Conservation (phyloP, 2,329 filamentous ascomycete genomes). For the Ramularia endophylla region DNA sequence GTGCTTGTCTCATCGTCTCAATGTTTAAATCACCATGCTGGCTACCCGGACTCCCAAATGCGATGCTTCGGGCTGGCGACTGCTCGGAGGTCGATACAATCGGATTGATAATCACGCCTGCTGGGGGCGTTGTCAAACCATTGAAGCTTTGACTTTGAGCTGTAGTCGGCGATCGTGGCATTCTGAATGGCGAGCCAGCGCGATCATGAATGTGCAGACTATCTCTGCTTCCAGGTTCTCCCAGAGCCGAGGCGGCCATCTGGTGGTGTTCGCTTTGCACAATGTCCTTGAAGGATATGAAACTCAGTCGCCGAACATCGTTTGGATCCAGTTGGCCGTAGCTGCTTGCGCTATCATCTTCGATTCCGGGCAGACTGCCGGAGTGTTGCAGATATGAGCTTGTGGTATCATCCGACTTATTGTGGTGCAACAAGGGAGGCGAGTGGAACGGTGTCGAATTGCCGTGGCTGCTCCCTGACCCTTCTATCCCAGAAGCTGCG, state of each 20-base stretch:
- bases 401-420: constrained; percentile 18
- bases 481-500: constrained; percentile 55
- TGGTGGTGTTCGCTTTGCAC: constrained; percentile 70
- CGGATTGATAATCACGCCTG: constrained; percentile 41
- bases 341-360: constrained; percentile 61
- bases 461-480: constrained; percentile 23
- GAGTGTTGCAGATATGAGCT: constrained; percentile 81
- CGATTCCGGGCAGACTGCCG: constrained; percentile 60
- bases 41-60: constrained; percentile 12
- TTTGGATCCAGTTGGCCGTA: constrained; percentile 71
- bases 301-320: constrained; percentile 79
- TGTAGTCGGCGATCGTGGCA: constrained; percentile 46
- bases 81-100: constrained; percentile 12
- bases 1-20: constrained; percentile 88
- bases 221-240: constrained; percentile 59
- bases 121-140: constrained; percentile 32
- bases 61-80: constrained; percentile 14
- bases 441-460: constrained; percentile 23
- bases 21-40: constrained; percentile 70
- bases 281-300: constrained; percentile 95
- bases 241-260: constrained; percentile 16
- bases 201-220: constrained; percentile 59
- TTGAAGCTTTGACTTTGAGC: constrained; percentile 13
- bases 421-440: constrained; percentile 9
- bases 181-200: constrained; percentile 74